Evolutionary conservation across 176 grass and related monocot genomes (phyloP), one percentile per base, ranked within the genome.

Genomic region (Paspalum notatum): DNA sequence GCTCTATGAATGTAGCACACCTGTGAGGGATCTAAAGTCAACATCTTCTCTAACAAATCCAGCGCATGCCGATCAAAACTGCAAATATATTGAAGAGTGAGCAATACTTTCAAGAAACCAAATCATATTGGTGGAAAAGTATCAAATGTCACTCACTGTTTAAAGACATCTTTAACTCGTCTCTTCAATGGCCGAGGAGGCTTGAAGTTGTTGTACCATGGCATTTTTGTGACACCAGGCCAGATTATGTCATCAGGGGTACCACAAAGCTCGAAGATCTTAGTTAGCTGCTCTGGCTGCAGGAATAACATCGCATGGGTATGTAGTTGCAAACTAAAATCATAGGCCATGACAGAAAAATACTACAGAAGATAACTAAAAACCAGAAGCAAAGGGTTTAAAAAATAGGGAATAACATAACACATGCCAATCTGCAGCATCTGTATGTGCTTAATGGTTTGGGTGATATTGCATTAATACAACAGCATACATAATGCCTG

Each of bases 141-240:
- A 49, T 49, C 24, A 75, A 61, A 54, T 43, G 40, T 9, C 50
- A 85, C 95, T 89, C 90, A 99, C 96, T 99, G 90, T 62, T 99
- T 99, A 80, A 95, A 99, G 77, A 88, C 81, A 44, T 99, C 96
- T 75, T 88, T 91, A 63, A 99, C 85, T 20, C 89, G 87, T 87
- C 96, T 93, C 68, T 99, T 93, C 80, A 99, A 57, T 11, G 62
- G 84, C 0, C 96, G 84, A 9, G 88, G 46, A 80, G 96, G 92
- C 76, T 99, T 99, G 82, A 98, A 94, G 86, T 99, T 95, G 78
- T 95, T 98, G 77, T 99, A 99, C 96, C 96, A 99, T 12, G 92
- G 90, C 90, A 95, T 95, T 83, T 99, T 87, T 77, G 88, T 93
- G 52, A 99, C 92, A 81, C 96, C 96, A 84, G 92, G 92, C 96